Evolutionary conservation across 331 rosid genomes (phyloP).

Genomic region (Pyrus hybrid): DNA sequence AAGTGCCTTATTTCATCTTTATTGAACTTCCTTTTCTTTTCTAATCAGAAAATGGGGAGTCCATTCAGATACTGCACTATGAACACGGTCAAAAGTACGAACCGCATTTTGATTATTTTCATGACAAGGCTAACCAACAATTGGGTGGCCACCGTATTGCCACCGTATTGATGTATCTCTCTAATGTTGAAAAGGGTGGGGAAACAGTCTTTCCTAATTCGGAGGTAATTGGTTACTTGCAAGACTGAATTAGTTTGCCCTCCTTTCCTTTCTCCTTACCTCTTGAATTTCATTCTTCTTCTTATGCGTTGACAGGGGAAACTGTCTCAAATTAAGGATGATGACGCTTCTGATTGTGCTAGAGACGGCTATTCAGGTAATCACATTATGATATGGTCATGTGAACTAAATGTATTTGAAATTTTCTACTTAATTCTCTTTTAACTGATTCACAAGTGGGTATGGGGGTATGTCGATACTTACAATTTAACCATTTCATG

Average conservation of each 20-base stretch:
- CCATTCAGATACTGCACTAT: slow-evolving; percentile 82
- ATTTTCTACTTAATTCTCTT: background rate
- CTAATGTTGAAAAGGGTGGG: slow-evolving; percentile 84
- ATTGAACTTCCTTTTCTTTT: background rate
- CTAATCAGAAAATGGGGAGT: slow-evolving; percentile 81
- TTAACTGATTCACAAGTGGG: background rate
- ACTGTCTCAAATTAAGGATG: slow-evolving; percentile 47
- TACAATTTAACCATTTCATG: no score
- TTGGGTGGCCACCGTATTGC: slow-evolving; percentile 91
- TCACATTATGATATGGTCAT: background rate
- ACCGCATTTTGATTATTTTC: slow-evolving; percentile 88
- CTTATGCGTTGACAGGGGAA: slow-evolving; percentile 25
- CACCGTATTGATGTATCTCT: slow-evolving; percentile 94
- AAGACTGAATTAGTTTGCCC: slow-evolving; percentile 6
- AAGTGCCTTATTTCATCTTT: background rate
- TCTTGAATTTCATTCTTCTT: background rate
- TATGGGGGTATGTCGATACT: background rate
- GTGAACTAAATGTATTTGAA: background rate
- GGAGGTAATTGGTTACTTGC: slow-evolving; percentile 37
- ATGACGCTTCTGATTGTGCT: slow-evolving; percentile 70
- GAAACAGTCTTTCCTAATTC: slow-evolving; percentile 86
- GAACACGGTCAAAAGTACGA: slow-evolving; percentile 87
- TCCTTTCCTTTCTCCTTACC: background rate
- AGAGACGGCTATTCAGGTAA: slow-evolving; percentile 80
- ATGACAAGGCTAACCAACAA: slow-evolving; percentile 73